Percentiles rank a stretch among this genome's conserved stretches.
Evolutionary conservation across 2,329 filamentous ascomycete genomes (phyloP).

Genomic region (Lasiodiplodia gonubiensis): DNA sequence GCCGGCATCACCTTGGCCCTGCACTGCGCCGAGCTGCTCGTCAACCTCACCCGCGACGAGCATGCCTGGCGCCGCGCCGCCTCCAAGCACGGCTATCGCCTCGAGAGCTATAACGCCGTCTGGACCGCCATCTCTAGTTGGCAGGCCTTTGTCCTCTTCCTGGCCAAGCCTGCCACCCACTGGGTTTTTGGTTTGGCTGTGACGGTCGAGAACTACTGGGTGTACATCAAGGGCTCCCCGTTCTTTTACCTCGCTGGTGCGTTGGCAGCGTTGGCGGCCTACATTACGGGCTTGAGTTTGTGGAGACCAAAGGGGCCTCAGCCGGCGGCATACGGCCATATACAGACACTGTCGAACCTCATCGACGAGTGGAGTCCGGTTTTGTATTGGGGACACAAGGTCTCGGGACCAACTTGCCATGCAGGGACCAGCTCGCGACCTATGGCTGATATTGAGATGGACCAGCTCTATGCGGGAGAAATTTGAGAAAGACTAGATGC

Average conservation of each 20-base stretch:
- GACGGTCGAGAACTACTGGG: not conserved
- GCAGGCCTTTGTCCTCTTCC: not conserved
- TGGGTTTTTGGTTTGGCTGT: constrained; percentile 1
- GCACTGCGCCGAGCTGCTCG: not conserved
- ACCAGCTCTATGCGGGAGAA: not conserved
- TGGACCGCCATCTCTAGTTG: not conserved
- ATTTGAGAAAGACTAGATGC: not conserved
- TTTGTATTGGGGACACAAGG: not conserved
- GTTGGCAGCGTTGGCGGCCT: not conserved
- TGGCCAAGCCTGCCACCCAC: not conserved
- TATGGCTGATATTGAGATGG: not conserved
- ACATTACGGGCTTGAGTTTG: not conserved
- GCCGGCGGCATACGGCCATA: not conserved
- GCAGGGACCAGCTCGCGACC: not conserved
- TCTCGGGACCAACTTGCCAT: not conserved
- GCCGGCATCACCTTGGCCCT: not conserved
- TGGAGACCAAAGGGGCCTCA: not conserved
- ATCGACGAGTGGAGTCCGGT: constrained; percentile 1
- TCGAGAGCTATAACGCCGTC: not conserved
- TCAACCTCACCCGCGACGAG: not conserved
- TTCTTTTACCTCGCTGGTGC: not conserved
- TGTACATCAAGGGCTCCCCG: not conserved
- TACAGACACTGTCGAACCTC: not conserved
- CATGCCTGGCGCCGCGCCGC: not conserved
- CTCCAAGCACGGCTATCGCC: not conserved